Conservation (phyloP, 2,329 filamentous ascomycete species). For the Aspergillus alliaceus region DNA sequence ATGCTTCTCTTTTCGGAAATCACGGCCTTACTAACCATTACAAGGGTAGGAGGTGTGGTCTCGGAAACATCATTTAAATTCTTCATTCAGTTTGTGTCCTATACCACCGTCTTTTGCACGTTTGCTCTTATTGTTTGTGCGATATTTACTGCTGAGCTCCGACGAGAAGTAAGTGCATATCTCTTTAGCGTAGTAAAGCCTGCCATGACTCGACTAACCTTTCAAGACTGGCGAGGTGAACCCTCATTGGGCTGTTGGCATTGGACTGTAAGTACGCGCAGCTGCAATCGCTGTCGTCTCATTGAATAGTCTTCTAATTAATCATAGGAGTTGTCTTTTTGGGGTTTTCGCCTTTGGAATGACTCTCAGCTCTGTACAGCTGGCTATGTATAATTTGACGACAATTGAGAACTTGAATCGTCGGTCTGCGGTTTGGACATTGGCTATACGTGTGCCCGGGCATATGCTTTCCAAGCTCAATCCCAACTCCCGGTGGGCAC, state of each 20-base stretch:
- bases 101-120: conserved; percentile 66
- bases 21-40: conserved; percentile 11
- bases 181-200: not conserved
- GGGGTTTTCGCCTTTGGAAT: conserved; percentile 78
- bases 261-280: conserved; percentile 57
- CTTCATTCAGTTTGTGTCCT: conserved; percentile 83
- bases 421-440: conserved; percentile 62
- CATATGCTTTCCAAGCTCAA: conserved; percentile 35
- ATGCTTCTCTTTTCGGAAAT: not conserved
- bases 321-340: conserved; percentile 63
- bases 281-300: not conserved
- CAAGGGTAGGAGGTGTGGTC: conserved; percentile 86
- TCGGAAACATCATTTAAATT: conserved; percentile 86
- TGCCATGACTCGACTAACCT: conserved; percentile 12
- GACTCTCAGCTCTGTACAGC: conserved; percentile 69
- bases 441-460: conserved; percentile 71
- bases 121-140: conserved; percentile 65
- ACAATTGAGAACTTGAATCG: conserved; percentile 76
- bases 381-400: conserved; percentile 72
- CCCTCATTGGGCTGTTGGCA: conserved; percentile 63
- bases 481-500: conserved; percentile 36
- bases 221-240: conserved; percentile 46
- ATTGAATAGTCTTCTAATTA: not conserved
- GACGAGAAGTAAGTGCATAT: conserved; percentile 40
- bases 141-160: conserved; percentile 61